phyloP scores from a whole-genome alignment of 768 basidiomycete species.

The Amanita inopinata region DNA sequence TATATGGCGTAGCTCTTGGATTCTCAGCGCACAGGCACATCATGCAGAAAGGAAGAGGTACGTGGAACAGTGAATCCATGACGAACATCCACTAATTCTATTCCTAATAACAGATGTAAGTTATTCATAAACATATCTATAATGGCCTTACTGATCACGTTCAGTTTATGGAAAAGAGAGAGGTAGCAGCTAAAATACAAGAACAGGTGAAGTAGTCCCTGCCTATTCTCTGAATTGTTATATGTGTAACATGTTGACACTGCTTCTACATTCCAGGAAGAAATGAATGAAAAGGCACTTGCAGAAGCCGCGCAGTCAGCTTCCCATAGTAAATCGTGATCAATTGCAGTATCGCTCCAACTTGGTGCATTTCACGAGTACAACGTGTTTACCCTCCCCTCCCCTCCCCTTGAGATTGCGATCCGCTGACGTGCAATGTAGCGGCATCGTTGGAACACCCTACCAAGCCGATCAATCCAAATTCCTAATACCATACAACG shows the following conservation, averaged over 20 bases:
- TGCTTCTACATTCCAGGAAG: slow-evolving; percentile 20
- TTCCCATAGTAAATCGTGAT: slow-evolving; percentile 12
- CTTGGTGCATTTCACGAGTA: no score
- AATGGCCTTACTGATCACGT: slow-evolving; percentile 1
- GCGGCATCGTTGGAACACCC: no score
- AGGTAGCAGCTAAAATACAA: slow-evolving; percentile 17
- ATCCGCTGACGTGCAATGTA: no score
- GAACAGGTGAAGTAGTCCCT: slow-evolving; percentile 17
- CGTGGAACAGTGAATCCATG: slow-evolving; percentile 12
- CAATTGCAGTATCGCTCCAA: no score
- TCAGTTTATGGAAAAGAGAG: slow-evolving; percentile 25
- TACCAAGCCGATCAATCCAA: no score
- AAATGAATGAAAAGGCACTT: slow-evolving; percentile 28
- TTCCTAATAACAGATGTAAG: slow-evolving; percentile 22
- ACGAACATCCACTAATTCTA: slow-evolving; percentile 9
- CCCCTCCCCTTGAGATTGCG: no score
- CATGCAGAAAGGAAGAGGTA: slow-evolving; percentile 46
- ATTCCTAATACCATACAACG: no score
- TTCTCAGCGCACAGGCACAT: slow-evolving; percentile 45
- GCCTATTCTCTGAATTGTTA: not conserved
- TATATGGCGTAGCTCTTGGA: slow-evolving; percentile 44
- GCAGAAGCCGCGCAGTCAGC: slow-evolving; percentile 33
- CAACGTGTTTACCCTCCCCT: no score
- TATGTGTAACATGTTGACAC: slow-evolving; percentile 6
- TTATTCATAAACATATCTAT: slow-evolving; percentile 7